Percentiles rank a stretch among this genome's conserved stretches.
Evolutionary conservation across 176 grass and related monocot species (phyloP).

Genomic region (Carex kokanica): DNA sequence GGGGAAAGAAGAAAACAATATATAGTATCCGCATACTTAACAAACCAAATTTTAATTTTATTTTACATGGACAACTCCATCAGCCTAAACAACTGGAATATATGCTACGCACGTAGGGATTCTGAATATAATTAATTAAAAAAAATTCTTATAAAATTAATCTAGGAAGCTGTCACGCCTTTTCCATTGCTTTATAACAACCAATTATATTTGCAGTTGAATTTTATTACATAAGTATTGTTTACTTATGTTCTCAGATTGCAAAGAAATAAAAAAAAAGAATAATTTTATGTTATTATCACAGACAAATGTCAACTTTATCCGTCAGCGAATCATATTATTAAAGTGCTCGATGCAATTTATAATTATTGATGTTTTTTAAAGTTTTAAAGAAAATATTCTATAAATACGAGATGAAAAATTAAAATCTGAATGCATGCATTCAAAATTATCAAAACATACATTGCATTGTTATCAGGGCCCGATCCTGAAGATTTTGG

Average conservation of each 20-base stretch:
- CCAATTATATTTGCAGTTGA: background rate
- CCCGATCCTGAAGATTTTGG: no score
- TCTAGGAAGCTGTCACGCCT: background rate
- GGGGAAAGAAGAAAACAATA: background rate
- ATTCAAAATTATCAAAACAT: no score
- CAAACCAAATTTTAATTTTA: background rate
- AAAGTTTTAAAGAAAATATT: no score
- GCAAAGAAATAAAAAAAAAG: background rate
- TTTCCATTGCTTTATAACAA: background rate
- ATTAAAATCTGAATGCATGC: no score
- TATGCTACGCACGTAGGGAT: background rate
- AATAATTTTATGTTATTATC: background rate
- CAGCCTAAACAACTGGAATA: conserved; percentile 19
- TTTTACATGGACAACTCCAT: background rate
- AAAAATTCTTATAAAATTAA: background rate
- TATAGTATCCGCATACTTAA: background rate
- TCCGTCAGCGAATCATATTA: background rate
- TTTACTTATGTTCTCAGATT: background rate
- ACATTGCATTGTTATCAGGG: no score
- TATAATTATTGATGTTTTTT: no score
- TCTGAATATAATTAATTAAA: conserved; percentile 7
- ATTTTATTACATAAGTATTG: background rate
- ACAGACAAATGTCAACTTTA: background rate
- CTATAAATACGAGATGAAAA: no score
- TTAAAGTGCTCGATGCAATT: background rate